Evolutionary conservation across 2,329 filamentous ascomycete species (phyloP).

Genomic region (Moelleriella libera): DNA sequence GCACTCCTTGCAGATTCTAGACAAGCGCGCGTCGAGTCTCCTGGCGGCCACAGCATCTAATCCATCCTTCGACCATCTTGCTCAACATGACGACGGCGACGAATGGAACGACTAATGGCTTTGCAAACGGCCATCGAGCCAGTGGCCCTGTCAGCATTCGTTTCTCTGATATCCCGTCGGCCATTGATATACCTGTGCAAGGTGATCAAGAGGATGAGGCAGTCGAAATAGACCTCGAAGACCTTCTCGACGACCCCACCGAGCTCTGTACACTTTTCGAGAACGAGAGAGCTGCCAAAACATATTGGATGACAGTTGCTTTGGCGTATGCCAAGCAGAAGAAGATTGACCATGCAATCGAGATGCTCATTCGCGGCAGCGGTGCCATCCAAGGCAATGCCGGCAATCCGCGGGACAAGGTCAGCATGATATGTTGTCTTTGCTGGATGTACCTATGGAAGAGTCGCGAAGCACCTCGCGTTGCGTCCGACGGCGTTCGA

Average conservation of each 20-base stretch:
- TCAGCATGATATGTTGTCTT: slow-evolving; percentile 70
- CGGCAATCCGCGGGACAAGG: slow-evolving; percentile 64
- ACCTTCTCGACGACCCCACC: slow-evolving; percentile 82
- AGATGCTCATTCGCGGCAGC: slow-evolving; percentile 60
- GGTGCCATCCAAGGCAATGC: slow-evolving; percentile 55
- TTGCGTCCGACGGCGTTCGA: slow-evolving; percentile 45
- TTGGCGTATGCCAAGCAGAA: slow-evolving; percentile 92
- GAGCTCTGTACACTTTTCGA: slow-evolving; percentile 92
- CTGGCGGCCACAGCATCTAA: too few species aligned
- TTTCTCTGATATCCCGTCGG: slow-evolving; percentile 50
- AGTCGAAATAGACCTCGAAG: slow-evolving; percentile 87
- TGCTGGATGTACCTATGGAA: slow-evolving; percentile 90
- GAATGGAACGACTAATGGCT: slow-evolving; percentile 30
- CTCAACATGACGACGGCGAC: slow-evolving; percentile 24
- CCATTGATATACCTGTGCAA: slow-evolving; percentile 53
- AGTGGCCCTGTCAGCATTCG: slow-evolving; percentile 33
- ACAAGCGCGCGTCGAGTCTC: too few species aligned
- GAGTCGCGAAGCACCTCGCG: slow-evolving; percentile 61
- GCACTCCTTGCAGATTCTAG: too few species aligned
- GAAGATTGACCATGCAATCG: slow-evolving; percentile 74
- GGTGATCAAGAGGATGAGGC: slow-evolving; percentile 53
- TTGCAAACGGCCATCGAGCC: slow-evolving; percentile 21
- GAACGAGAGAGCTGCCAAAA: slow-evolving; percentile 81
- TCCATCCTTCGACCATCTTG: background rate
- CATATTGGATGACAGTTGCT: slow-evolving; percentile 96